phyloP scores from a whole-genome alignment of 352 stramenopile species.

The Globisporangium middletonii region DNA sequence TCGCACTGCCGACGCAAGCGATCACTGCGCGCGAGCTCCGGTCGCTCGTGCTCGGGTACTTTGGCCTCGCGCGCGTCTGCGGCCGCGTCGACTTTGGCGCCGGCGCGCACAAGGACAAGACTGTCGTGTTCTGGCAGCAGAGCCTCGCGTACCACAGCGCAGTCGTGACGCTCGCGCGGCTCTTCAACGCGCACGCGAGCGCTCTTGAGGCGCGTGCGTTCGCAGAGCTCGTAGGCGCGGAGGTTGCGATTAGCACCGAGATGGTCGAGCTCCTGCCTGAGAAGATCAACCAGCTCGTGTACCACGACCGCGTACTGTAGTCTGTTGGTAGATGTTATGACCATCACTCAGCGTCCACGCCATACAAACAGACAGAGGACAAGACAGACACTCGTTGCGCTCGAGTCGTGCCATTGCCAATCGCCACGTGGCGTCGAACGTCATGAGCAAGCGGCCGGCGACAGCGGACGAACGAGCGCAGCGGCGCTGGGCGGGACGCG shows the following conservation, averaged over 20 bases:
- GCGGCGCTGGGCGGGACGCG: background rate
- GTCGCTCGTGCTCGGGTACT: slow-evolving; percentile 48
- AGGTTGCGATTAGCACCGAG: slow-evolving; percentile 53
- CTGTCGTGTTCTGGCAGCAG: slow-evolving; percentile 51
- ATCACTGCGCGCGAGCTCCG: slow-evolving; percentile 35
- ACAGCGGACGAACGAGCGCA: background rate
- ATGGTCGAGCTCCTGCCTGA: slow-evolving; percentile 63
- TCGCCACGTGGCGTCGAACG: too few species aligned
- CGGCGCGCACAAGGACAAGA: slow-evolving; percentile 33
- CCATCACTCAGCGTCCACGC: too few species aligned
- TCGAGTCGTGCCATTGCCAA: too few species aligned
- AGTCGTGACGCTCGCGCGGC: slow-evolving; percentile 30
- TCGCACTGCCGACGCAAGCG: slow-evolving; percentile 20
- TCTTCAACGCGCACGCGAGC: slow-evolving; percentile 23
- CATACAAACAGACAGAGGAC: too few species aligned
- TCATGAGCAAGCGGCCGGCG: too few species aligned
- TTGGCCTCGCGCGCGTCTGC: slow-evolving; percentile 53
- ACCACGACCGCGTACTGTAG: slow-evolving; percentile 42
- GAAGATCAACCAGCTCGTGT: slow-evolving; percentile 78
- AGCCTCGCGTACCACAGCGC: slow-evolving; percentile 46
- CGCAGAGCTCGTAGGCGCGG: slow-evolving; percentile 29
- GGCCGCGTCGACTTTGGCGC: slow-evolving; percentile 41
- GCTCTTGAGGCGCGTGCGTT: too few species aligned
- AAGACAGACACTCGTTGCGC: too few species aligned
- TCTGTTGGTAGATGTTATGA: too few species aligned